Base-by-base conservation (phyloP, 345 rosid genomes). In the Rhodamnia argentea region DNA sequence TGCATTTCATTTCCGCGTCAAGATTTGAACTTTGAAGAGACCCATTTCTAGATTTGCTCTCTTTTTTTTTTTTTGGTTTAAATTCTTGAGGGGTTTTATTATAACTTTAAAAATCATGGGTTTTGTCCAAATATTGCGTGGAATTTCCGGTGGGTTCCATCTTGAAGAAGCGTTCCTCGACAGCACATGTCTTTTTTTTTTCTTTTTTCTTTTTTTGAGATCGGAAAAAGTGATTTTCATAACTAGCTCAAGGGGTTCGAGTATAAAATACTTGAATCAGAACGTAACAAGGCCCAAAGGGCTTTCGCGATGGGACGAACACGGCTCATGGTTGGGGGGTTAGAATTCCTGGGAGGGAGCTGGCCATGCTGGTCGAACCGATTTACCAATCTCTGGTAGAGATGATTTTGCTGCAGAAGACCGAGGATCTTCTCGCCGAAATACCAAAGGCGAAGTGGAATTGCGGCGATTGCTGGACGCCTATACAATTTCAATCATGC, bases 381-480 rank as follows among this genome's bases (percentile, higher is more conserved):
- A n/a, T 58, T 44, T 44, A 44, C 47, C 47, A 44, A 44, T 44
- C 1, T 44, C 47, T 58, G 62, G 11, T 58, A 58, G 62, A 24
- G 29, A 58, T 11, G 14, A 24, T 26, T 58, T 58, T 26, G 29
- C 62, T 0, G 62, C 26, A 24, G 27, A 58, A 26, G 29, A 58
- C 62, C 26, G 29, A 58, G 29, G 62, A 26, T 58, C 47, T 11
- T 58, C 62, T 58, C 29, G 62, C 29, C 29, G 29, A 26, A 26
- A 58, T 0, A 14, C 62, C 29, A 26, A 58, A 58, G 29, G 29
- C 62, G 14, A 24, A 58, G 14, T 58, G 62, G 5, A 58, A 26
- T 58, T 58, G 10, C 13, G 62, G 29, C 62, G 6, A 0, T 26
- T 1, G 7, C 29, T 0, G 27, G 1, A 24, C 3, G 6, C 27